Evolutionary conservation across 345 rosid genomes (phyloP).

Genomic region (Pugionium cornutum): DNA sequence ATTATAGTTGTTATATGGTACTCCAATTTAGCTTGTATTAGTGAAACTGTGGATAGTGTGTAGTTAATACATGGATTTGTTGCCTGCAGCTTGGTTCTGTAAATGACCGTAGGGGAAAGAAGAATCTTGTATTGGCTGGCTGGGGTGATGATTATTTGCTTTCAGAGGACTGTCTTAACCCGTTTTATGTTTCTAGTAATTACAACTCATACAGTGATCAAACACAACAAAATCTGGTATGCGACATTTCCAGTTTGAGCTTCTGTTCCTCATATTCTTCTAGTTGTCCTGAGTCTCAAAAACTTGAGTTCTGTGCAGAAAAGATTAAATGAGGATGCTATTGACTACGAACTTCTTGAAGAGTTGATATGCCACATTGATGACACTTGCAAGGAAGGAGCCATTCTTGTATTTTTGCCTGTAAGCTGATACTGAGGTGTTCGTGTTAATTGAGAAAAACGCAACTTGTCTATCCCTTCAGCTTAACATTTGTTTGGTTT

Average conservation of each 20-base stretch:
- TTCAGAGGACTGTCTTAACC: slow-evolving; percentile 68
- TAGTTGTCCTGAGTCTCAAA: slow-evolving; percentile 21
- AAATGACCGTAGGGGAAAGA: slow-evolving; percentile 76
- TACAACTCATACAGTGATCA: slow-evolving; percentile 68
- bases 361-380: slow-evolving; percentile 83
- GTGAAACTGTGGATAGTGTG: slow-evolving; percentile 12
- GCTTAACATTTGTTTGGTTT: slow-evolving; percentile 28
- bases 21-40: slow-evolving; percentile 15
- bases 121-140: slow-evolving; percentile 86
- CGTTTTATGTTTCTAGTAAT: slow-evolving; percentile 55
- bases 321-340: slow-evolving; percentile 77
- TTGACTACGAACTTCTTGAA: slow-evolving; percentile 91
- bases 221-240: slow-evolving; percentile 77
- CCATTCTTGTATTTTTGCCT: slow-evolving; percentile 83
- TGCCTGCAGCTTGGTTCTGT: slow-evolving; percentile 66
- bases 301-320: slow-evolving; percentile 48
- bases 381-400: slow-evolving; percentile 74
- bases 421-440: slow-evolving; percentile 47
- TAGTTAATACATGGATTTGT: slow-evolving; percentile 16
- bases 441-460: neutral
- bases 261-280: slow-evolving; percentile 23
- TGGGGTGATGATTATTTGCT: slow-evolving; percentile 92
- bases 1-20: slow-evolving; percentile 9
- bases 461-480: slow-evolving; percentile 10
- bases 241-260: slow-evolving; percentile 25